A percentile compares a stretch with the other conserved stretches of the same genome.
Evolutionary conservation across 129 eudicot species (phyloP).

Genomic region (Artemisia argyi): DNA sequence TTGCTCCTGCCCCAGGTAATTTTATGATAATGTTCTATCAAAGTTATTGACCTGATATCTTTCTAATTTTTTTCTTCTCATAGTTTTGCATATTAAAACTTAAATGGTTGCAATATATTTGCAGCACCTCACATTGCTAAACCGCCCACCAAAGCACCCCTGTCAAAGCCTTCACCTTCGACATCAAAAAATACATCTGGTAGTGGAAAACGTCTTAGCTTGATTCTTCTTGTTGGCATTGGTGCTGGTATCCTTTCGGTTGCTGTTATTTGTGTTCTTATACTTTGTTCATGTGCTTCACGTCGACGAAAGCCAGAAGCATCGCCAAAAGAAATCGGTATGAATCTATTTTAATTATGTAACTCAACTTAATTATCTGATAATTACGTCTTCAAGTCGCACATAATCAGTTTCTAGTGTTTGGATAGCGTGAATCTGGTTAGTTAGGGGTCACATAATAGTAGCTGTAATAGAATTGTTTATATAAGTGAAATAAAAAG

Average conservation of each 20-base stretch:
- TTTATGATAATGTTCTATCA: constrained; percentile 19
- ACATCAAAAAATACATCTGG: constrained; percentile 42
- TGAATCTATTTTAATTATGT: constrained; percentile 22
- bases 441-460: background rate
- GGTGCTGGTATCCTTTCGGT: constrained; percentile 62
- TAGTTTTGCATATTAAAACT: constrained; percentile 7
- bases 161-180: constrained; percentile 53
- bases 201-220: constrained; percentile 56
- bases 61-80: background rate
- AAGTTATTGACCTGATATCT: background rate
- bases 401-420: constrained; percentile 2
- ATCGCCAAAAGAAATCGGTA: constrained; percentile 62
- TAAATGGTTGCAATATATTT: constrained; percentile 12
- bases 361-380: background rate
- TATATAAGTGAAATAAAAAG: background rate
- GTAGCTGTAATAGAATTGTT: background rate
- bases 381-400: background rate
- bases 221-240: constrained; percentile 63
- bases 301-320: constrained; percentile 49
- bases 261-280: constrained; percentile 50
- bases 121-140: constrained; percentile 72
- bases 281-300: constrained; percentile 63
- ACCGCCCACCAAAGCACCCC: constrained; percentile 53
- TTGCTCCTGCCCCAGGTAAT: constrained; percentile 64
- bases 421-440: background rate